Evolutionary conservation across 805 yeast genomes (phyloP), one percentile per base, ranked within the genome.

Genomic region (Candida loeiensis): DNA sequence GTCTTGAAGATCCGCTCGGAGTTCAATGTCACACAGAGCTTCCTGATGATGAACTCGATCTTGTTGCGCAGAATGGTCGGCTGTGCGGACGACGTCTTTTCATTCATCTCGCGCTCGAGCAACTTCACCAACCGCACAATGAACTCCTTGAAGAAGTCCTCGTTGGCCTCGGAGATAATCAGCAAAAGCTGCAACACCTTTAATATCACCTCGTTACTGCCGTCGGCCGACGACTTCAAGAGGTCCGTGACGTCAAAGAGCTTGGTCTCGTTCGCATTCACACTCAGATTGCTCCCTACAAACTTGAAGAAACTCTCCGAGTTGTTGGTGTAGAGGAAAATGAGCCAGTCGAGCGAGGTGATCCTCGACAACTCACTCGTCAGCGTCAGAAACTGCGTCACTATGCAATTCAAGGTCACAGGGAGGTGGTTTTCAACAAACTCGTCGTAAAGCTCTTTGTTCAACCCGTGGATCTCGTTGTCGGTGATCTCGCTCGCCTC

Each of bases 311-410:
- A 65, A 19, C 58, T 49, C 4, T 56, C 48, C 2, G 67, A 55
- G 43, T 82, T 82, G 48, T 82, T 82, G 19, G 77, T 72, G 54
- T 89, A 91, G 29, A 93, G 69, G 73, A 87, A 78, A 12, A 80
- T 79, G 22, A 93, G 68, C 99, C 99, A 93, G 47, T 90, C 95
- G 25, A 93, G 65, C 17, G 93, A 82, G 0, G 95, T 87, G 24
- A 88, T 73, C 43, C 93, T 74, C 0, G 96, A 85, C 20, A 81
- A 79, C 45, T 88, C 95, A 49, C 85, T 82, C 17, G 56, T 41
- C 5, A 61, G 56, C 33, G 57, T 58, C 16, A 66, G 54, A 41
- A 66, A 65, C 55, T 89, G 95, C 29, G 79, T 57, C 3, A 87
- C 81, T 41, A 91, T 69, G 4, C 83, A 80, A 43, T 80, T 80